These are phyloP conservation scores for Trichoderma brevicompactum DNA, from an alignment of 2,329 filamentous ascomycete species.

Conservation along the genomic window DNA sequence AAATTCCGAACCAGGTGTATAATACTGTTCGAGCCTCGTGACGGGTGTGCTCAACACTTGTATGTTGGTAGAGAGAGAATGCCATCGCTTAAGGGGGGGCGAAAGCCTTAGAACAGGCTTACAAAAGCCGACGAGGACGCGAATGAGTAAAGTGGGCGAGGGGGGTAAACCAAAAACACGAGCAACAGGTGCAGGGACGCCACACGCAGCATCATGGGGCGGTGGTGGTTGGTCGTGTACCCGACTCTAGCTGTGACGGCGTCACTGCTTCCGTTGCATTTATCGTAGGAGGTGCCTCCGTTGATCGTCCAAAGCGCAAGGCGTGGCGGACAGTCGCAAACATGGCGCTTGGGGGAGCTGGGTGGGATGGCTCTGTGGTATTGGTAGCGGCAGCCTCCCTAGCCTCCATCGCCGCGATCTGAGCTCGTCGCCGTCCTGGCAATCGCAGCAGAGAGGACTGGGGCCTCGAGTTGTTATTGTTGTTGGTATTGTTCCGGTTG, in stretches of 20 bases:
- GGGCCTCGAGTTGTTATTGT: slow-evolving; percentile 15
- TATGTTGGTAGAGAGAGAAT: slow-evolving; percentile 38
- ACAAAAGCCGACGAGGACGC: not conserved
- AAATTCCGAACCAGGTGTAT: slow-evolving; percentile 31
- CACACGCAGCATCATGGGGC: slow-evolving; percentile 9
- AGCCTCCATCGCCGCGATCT: not conserved
- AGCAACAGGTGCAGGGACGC: not conserved
- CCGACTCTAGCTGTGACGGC: slow-evolving; percentile 54
- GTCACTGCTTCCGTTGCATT: slow-evolving; percentile 40
- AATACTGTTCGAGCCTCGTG: slow-evolving; percentile 37
- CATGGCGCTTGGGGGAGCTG: slow-evolving; percentile 34
- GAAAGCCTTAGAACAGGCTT: slow-evolving; percentile 22
- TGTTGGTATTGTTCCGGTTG: not conserved
- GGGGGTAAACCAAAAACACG: not conserved
- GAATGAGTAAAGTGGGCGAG: not conserved
- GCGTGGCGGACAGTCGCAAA: slow-evolving; percentile 42
- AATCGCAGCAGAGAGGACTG: slow-evolving; percentile 14
- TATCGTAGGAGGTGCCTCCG: slow-evolving; percentile 32
- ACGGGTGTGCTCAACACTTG: slow-evolving; percentile 34
- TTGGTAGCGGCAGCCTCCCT: slow-evolving; percentile 6
- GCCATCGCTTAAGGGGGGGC: slow-evolving; percentile 37
- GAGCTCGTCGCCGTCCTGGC: slow-evolving; percentile 7
- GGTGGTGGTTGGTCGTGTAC: slow-evolving; percentile 38
- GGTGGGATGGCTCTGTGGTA: not conserved
- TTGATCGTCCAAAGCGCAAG: slow-evolving; percentile 40